Evolutionary conservation across 805 yeast species (phyloP), one percentile per base, ranked within the genome.

Genomic region (Metschnikowia sp.): DNA sequence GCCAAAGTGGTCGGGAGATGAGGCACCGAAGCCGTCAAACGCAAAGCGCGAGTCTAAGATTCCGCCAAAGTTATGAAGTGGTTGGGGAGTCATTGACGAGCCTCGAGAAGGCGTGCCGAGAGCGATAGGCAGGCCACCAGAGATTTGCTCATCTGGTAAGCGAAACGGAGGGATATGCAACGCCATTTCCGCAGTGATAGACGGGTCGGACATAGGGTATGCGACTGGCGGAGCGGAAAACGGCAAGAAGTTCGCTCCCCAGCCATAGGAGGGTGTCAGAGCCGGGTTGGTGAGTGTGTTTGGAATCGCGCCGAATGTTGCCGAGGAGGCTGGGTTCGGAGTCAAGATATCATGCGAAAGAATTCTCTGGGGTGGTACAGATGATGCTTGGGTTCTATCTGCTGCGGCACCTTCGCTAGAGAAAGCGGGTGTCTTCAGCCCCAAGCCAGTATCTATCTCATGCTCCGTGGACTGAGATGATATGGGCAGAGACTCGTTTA

Each of bases 141-240:
- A 36, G n/a, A 42, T 30, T 19, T 39, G 36, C 13, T 56, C 65
- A 13, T 57, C 61, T 7, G 68, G 68, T 36, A 62, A 50, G 32
- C 55, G 59, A 39, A 62, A 62, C 6, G 68, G 66, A 35, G 57
- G 58, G 8, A 60, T 57, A 34, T 52, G 55, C 49, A 60, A 49
- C 9, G 55, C 52, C 60, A 48, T 43, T 19, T 50, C 55, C 18
- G 49, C 44, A 15, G 57, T 42, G 33, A 48, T 32, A 8, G 42
- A 40, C n/a, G 55, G 42, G 36, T 55, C 57, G 2, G 53, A 31
- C 22, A 42, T 35, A n/a, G 53, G 42, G 36, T 63, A 63, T 19
- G 59, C 53, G 36, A 67, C 61, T 0, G 74, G 74, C 15, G 74
- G 75, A 4, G 74, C 74, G 4, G 70, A 59, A 29, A 63, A 57